Evolutionary conservation across 1,139 yeast species (phyloP).

Genomic region (Candida glucosophila): DNA sequence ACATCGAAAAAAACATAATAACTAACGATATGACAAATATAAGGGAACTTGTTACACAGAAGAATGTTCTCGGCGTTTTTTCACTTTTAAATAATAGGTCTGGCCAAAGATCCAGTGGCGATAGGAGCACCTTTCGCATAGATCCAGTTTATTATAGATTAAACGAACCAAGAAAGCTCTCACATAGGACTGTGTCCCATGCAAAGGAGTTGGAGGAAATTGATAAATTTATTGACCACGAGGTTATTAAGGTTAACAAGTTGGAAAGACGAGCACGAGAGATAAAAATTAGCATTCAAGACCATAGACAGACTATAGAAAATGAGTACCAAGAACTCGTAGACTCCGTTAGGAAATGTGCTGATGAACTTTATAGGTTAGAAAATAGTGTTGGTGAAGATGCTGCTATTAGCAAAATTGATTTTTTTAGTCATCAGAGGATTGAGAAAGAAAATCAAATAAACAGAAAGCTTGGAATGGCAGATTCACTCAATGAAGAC

Average conservation of each 20-base stretch:
- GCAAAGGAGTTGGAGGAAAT: conserved; percentile 13
- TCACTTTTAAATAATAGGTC: conserved; percentile 33
- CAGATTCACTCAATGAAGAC: conserved; percentile 20
- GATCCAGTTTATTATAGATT: conserved; percentile 48
- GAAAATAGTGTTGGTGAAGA: conserved; percentile 26
- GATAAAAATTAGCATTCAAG: conserved; percentile 8
- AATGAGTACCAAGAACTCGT: conserved; percentile 10
- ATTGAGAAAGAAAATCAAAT: conserved; percentile 21
- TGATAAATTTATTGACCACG: conserved; percentile 9
- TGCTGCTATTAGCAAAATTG: conserved; percentile 25
- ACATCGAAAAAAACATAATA: conserved; percentile 53
- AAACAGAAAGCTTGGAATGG: conserved; percentile 17
- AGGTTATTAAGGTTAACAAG: conserved; percentile 15
- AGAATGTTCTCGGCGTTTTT: conserved; percentile 40
- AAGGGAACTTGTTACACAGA: conserved; percentile 20
- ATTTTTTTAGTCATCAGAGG: conserved; percentile 21
- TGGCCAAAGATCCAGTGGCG: conserved; percentile 35
- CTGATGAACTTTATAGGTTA: conserved; percentile 11
- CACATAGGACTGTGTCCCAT: conserved; percentile 13
- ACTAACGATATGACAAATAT: conserved; percentile 47
- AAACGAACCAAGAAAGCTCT: conserved; percentile 23
- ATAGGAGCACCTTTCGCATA: conserved; percentile 37
- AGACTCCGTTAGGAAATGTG: conserved; percentile 11
- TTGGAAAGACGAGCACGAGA: conserved; percentile 11
- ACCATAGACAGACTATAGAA: conserved; percentile 7